Percentiles rank a stretch among this genome's conserved stretches.
Evolutionary conservation across 2,329 filamentous ascomycete species (phyloP).

Genomic region (Microcyclosporella mali): DNA sequence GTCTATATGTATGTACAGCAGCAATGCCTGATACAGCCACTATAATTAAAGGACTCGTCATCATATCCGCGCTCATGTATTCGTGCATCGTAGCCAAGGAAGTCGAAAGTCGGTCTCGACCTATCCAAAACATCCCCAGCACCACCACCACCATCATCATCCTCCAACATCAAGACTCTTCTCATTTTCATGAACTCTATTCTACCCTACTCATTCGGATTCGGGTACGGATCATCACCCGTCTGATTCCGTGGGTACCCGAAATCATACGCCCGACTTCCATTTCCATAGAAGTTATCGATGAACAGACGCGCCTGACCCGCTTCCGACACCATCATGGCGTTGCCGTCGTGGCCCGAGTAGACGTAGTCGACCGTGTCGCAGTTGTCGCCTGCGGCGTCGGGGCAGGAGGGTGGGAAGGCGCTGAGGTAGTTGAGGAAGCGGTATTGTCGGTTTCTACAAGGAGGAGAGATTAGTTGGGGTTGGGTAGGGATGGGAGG

Average conservation of each 20-base stretch:
- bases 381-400: conserved; percentile 20
- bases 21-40: too few species aligned
- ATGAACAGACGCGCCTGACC: conserved; percentile 31
- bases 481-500: too few species aligned
- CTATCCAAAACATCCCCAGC: too few species aligned
- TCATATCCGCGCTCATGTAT: too few species aligned
- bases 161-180: too few species aligned
- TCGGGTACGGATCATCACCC: conserved; percentile 27
- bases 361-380: conserved; percentile 31
- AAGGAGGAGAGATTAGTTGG: conserved; percentile 17
- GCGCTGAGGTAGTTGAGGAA: conserved; percentile 35
- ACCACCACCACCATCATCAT: too few species aligned
- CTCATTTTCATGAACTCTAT: too few species aligned
- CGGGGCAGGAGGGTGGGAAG: conserved; percentile 25
- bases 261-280: conserved; percentile 30
- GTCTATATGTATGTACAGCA: too few species aligned
- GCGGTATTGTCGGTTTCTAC: conserved; percentile 28
- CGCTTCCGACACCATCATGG: conserved; percentile 30
- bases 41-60: too few species aligned
- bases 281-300: conserved; percentile 33
- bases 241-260: conserved; percentile 26
- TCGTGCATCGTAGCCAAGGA: too few species aligned
- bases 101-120: too few species aligned
- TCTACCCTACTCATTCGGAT: conserved; percentile 14
- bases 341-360: conserved; percentile 30